Base-by-base conservation (phyloP, 306 rosid genomes). In the Vigna reflexopilosa region DNA sequence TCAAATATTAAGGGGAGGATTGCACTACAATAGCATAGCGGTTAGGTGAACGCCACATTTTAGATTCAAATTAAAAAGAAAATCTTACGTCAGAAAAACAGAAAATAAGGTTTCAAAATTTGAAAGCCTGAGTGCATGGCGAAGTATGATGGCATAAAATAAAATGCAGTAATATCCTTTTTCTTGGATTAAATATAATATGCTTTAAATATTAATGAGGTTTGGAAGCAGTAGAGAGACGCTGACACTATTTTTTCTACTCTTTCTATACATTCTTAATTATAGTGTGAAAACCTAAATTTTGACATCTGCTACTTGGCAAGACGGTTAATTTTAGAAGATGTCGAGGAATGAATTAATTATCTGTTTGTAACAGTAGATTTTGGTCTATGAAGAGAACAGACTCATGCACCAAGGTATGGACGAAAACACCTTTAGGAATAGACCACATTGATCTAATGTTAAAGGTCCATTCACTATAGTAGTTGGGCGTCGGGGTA, bases 1-100 rank as follows among this genome's bases (percentile, higher is more conserved):
- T 28, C 47, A 28, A 72, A 80, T 5, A 61, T 61, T 30, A 54
- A 55, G 73, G 13, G 17, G 50, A 6, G 14, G 40, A 6, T 16
- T 52, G 50, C 36, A 91, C 93, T 30, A 85, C 90, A 47, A 88
- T 88, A 54, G 90, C 91, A 61, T 61, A 15, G 20, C 2, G 11
- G 71, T 47, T 61, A 93, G 85, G 72, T 71, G 59, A 82, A 91
- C 91, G 79, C 97, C 90, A 85, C 50, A 70, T 34, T 76, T 56
- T 63, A 82, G 51, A 68, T 72, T 75, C 72, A 68, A 79, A 15
- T 79, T 20, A 58, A 52, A 26, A 54, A 45, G 78, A 75, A 78
- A 68, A 50, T 51, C 55, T 40, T 10, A 52, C 52, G 40, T 68
- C 68, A 73, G 75, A 19, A 62, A 79, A 61, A 4, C 75, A 74